Conservation (phyloP, 257 asterid species). For the Nicotiana sylvestris region DNA sequence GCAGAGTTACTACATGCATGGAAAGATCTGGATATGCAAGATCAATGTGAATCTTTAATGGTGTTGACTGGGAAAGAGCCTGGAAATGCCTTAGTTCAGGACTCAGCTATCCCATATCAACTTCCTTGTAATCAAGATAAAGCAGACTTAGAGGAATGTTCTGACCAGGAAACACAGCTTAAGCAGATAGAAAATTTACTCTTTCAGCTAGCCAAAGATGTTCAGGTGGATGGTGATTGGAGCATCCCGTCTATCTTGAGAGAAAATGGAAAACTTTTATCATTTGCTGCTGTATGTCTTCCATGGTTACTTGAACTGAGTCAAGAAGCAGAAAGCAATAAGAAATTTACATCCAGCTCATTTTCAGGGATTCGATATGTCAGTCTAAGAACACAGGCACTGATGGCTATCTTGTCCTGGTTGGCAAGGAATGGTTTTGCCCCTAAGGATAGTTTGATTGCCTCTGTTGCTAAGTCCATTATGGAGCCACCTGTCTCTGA, state of each 20-base stretch:
- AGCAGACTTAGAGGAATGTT: slow-evolving; percentile 23
- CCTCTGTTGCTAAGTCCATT: slow-evolving; percentile 72
- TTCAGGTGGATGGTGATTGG: slow-evolving; percentile 4
- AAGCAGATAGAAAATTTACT: slow-evolving; percentile 42
- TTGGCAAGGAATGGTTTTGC: slow-evolving; percentile 67
- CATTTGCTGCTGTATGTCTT: slow-evolving; percentile 70
- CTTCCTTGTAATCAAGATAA: slow-evolving; percentile 22
- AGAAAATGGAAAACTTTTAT: slow-evolving; percentile 58
- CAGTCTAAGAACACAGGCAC: slow-evolving; percentile 60
- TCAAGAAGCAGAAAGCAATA: slow-evolving; percentile 45
- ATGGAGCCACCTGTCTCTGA: slow-evolving; percentile 86
- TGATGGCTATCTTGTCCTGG: slow-evolving; percentile 74
- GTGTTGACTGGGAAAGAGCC: slow-evolving; percentile 68
- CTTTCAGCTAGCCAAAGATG: slow-evolving; percentile 28
- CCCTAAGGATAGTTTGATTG: slow-evolving; percentile 74
- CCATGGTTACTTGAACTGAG: slow-evolving; percentile 80
- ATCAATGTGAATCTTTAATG: slow-evolving; percentile 66
- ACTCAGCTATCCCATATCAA: slow-evolving; percentile 29
- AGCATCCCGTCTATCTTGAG: slow-evolving; percentile 38
- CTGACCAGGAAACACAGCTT: slow-evolving; percentile 47
- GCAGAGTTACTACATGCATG: slow-evolving; percentile 86
- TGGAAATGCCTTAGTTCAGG: slow-evolving; percentile 35
- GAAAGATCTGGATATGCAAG: slow-evolving; percentile 92
- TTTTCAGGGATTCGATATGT: slow-evolving; percentile 40
- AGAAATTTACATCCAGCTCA: slow-evolving; percentile 39